These are phyloP conservation scores for Tolypocladium guangdongense DNA, from an alignment of 2,329 filamentous ascomycete species.

Conservation along the genomic window DNA sequence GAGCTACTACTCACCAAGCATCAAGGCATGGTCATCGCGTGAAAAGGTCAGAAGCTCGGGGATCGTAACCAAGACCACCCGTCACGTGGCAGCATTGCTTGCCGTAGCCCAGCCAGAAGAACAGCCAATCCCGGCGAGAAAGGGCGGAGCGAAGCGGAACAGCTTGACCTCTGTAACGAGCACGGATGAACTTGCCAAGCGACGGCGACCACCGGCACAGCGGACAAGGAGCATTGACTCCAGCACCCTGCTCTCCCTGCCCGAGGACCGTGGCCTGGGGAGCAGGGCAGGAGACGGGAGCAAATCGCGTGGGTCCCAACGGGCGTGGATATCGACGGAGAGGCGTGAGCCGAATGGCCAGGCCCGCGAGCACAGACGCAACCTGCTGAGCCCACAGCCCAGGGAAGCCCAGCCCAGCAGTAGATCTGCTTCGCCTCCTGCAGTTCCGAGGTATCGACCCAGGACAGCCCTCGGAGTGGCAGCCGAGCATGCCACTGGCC, in stretches of 20 bases:
- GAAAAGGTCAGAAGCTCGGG: background rate
- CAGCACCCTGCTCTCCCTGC: background rate
- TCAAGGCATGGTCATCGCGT: background rate
- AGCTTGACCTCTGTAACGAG: background rate
- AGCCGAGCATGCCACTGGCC: background rate
- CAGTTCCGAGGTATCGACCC: conserved; percentile 5
- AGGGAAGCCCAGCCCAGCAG: background rate
- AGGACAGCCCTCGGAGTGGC: background rate
- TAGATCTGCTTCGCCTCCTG: conserved; percentile 5
- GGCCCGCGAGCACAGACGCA: background rate
- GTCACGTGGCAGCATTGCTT: background rate
- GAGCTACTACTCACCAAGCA: conserved; percentile 12
- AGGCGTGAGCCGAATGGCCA: background rate
- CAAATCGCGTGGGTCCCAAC: background rate
- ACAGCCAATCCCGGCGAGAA: background rate
- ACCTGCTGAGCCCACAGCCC: background rate
- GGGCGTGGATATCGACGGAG: background rate
- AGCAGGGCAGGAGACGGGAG: background rate
- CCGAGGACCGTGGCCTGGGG: background rate
- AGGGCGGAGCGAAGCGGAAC: background rate
- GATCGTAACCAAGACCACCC: background rate
- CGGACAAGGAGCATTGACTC: background rate
- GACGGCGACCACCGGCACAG: background rate
- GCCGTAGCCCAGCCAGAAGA: background rate
- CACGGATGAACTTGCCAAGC: background rate